Evolutionary conservation across 2,329 filamentous ascomycete species (phyloP).

Genomic region (Aspergillus fructus): DNA sequence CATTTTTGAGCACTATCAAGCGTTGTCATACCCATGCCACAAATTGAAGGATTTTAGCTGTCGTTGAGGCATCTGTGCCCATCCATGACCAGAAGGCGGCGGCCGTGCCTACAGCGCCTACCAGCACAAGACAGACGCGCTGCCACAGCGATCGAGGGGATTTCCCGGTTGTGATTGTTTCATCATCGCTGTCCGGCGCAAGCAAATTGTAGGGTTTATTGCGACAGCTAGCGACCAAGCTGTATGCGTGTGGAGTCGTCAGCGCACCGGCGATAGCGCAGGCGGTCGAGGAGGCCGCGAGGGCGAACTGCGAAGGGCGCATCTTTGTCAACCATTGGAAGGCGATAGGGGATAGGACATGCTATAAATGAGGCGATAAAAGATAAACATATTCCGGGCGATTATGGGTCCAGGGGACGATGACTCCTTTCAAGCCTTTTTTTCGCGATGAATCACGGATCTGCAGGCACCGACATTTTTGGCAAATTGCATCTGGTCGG

Average conservation of each 20-base stretch:
- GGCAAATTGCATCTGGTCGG: no score
- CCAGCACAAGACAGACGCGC: neutral
- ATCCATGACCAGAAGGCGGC: neutral
- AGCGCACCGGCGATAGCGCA: neutral
- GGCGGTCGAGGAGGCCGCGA: neutral
- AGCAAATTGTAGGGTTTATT: neutral
- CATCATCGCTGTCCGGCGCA: neutral
- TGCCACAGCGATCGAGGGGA: slow-evolving; percentile 4
- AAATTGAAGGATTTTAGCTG: neutral
- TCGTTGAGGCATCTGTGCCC: neutral
- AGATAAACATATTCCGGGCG: neutral
- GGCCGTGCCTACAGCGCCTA: neutral
- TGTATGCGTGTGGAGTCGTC: slow-evolving; percentile 2
- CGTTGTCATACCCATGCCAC: slow-evolving; percentile 7
- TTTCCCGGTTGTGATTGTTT: neutral
- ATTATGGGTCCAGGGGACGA: neutral
- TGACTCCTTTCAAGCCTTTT: neutral
- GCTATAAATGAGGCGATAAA: neutral
- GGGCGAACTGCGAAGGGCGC: neutral
- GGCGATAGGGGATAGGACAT: neutral
- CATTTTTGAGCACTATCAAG: neutral
- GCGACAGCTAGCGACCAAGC: neutral
- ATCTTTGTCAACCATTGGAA: neutral
- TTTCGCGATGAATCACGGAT: neutral
- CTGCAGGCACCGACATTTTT: neutral